Base-by-base conservation (phyloP, 2,329 filamentous ascomycete genomes). In the Alternaria ethzedia region DNA sequence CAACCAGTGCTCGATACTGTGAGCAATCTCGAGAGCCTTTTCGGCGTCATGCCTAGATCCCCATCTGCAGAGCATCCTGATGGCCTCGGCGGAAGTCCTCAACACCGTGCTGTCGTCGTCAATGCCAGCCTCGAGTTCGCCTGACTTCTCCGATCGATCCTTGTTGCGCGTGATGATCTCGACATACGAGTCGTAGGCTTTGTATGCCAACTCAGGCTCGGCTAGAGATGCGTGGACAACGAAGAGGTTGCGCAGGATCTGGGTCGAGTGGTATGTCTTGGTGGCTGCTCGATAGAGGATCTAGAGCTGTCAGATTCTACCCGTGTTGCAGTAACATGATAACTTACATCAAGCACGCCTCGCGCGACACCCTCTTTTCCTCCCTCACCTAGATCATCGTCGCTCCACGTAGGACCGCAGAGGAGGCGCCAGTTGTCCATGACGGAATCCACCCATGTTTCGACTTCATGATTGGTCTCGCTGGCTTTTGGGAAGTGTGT, bases 221-320 rank as follows among this genome's bases (percentile, higher is more conserved):
- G 94, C 93, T 17, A 97, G 85, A 3, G 93, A 88, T 17, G 95
- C 85, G 78, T 99, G 96, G 2, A 97, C 91, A 11, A 89, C 90
- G 76, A 98, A 98, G 0, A 99, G 85, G 72, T 94, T 88, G 61
- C 95, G 87, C 28, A 99, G 83, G 65, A 98, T 92, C 10, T 93
- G 84, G 1, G 95, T 97, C 2, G 96, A 99, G 80, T 99, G 96
- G 75, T 96, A 99, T 0, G 94, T 97, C 79, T 96, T 97, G 10
- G 91, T 93, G 8, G 95, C 93, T 21, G 94, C 93, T 43, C 91
- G 91, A 79, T 98, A 99, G 7, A 99, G 85, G 26, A 94, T 92
- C 79, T 96, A 46, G 21, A n/a, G n/a, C n/a, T n/a, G n/a, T n/a
- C n/a, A n/a, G n/a, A n/a, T n/a, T n/a, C n/a, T n/a, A n/a, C n/a